Evolutionary conservation across 108 stramenopile genomes (phyloP).

Genomic region (Skeletonema costatum): DNA sequence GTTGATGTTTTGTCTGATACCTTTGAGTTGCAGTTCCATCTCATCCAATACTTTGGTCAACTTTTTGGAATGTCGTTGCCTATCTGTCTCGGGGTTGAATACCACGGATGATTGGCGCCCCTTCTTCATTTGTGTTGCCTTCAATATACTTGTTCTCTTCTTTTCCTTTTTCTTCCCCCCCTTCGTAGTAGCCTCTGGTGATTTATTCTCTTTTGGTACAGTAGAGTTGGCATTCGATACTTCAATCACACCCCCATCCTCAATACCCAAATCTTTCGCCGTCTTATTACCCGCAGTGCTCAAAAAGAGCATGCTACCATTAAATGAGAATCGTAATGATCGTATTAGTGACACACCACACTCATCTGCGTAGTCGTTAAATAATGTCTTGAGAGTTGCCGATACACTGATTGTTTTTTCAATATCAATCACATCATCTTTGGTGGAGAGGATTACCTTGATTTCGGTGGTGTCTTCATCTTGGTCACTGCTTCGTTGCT

Average conservation of each 20-base stretch:
- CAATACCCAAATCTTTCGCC: conserved; percentile 10
- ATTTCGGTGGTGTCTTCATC: conserved; percentile 7
- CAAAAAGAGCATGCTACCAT: conserved; percentile 13
- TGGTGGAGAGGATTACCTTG: background rate
- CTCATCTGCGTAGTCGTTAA: conserved; percentile 23
- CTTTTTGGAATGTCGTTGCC: conserved; percentile 4
- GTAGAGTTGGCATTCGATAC: background rate
- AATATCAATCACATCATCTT: background rate
- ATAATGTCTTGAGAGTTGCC: conserved; percentile 9
- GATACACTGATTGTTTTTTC: conserved; percentile 7
- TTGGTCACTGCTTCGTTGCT: background rate
- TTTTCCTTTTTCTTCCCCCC: background rate
- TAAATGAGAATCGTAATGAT: conserved; percentile 11
- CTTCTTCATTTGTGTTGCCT: background rate
- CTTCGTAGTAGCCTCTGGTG: background rate
- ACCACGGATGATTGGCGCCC: background rate
- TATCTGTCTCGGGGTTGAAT: background rate
- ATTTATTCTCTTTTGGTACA: background rate
- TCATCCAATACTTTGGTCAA: conserved; percentile 21
- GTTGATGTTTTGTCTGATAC: conserved; percentile 11
- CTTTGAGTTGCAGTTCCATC: conserved; percentile 5
- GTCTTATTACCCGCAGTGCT: conserved; percentile 17
- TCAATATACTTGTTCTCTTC: background rate
- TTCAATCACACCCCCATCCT: background rate
- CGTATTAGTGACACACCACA: conserved; percentile 9